Conservation (phyloP, 164 flowering plant genomes). For the Magnolia officinalis region DNA sequence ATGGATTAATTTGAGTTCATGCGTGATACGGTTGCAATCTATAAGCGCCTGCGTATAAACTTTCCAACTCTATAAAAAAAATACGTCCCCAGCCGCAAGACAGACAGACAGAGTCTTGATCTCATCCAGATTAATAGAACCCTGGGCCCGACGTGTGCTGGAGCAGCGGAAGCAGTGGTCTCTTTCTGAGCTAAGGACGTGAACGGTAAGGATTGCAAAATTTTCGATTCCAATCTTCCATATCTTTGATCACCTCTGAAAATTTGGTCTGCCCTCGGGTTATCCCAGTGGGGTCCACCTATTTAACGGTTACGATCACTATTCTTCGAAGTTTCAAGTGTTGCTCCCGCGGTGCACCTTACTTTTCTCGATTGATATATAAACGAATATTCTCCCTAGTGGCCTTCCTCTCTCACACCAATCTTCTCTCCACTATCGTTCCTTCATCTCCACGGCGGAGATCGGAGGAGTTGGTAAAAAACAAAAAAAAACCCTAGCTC, state of each 20-base stretch:
- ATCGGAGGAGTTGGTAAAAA: slow-evolving; percentile 11
- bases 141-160: neutral
- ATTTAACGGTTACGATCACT: neutral
- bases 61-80: too few relatives aligned
- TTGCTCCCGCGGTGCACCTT: neutral
- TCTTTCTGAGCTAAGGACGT: neutral
- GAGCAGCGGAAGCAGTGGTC: too few relatives aligned
- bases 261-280: neutral
- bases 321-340: neutral
- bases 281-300: neutral
- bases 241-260: neutral
- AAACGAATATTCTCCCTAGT: neutral
- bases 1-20: too few relatives aligned
- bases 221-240: neutral
- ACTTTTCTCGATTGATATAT: neutral
- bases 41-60: too few relatives aligned
- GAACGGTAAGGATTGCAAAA: neutral
- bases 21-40: too few relatives aligned
- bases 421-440: neutral
- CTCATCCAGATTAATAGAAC: neutral
- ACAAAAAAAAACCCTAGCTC: slow-evolving; percentile 8
- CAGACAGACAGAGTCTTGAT: neutral
- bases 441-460: slow-evolving; percentile 13
- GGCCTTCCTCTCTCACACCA: neutral
- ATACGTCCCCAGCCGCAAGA: too few relatives aligned